These are phyloP conservation scores for Cladophialophora chaetospira DNA, from an alignment of 2,329 filamentous ascomycete genomes.

Conservation along the genomic window DNA sequence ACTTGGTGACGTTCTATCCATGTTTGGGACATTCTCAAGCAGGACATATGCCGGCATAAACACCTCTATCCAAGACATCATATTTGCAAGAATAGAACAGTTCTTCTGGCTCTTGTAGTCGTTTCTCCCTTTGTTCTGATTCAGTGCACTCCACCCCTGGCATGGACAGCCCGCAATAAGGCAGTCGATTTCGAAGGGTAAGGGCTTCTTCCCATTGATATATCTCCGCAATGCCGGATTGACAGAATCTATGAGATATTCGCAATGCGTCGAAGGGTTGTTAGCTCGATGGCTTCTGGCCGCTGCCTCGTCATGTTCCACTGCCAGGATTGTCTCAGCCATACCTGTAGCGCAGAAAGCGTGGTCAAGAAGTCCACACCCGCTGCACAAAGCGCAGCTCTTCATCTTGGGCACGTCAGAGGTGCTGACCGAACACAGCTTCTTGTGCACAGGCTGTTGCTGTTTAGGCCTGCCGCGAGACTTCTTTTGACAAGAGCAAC, in stretches of 20 bases:
- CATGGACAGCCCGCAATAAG: constrained; percentile 76
- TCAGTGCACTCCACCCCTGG: constrained; percentile 71
- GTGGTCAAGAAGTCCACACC: constrained; percentile 74
- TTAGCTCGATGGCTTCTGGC: constrained; percentile 77
- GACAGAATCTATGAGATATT: constrained; percentile 69
- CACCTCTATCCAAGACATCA: constrained; percentile 72
- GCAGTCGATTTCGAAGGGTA: constrained; percentile 65
- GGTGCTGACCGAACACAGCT: no score
- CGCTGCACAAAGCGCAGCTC: constrained; percentile 72
- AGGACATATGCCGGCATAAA: constrained; percentile 74
- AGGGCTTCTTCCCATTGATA: constrained; percentile 56
- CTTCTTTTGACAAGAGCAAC: background rate
- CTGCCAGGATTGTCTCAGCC: constrained; percentile 65
- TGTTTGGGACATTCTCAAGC: constrained; percentile 73
- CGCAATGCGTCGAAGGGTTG: constrained; percentile 38
- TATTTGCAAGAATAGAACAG: constrained; percentile 75
- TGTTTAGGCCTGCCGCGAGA: no score
- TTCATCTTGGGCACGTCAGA: background rate
- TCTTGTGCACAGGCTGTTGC: no score
- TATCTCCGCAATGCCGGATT: constrained; percentile 65
- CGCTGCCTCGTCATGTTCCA: constrained; percentile 66
- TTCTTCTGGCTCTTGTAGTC: constrained; percentile 61
- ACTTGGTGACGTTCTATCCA: constrained; percentile 62
- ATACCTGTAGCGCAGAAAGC: constrained; percentile 63
- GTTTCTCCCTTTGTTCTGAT: constrained; percentile 57